These are phyloP conservation scores for Platanus orientalis DNA, from an alignment of 164 flowering plant species.

Conservation along the genomic window DNA sequence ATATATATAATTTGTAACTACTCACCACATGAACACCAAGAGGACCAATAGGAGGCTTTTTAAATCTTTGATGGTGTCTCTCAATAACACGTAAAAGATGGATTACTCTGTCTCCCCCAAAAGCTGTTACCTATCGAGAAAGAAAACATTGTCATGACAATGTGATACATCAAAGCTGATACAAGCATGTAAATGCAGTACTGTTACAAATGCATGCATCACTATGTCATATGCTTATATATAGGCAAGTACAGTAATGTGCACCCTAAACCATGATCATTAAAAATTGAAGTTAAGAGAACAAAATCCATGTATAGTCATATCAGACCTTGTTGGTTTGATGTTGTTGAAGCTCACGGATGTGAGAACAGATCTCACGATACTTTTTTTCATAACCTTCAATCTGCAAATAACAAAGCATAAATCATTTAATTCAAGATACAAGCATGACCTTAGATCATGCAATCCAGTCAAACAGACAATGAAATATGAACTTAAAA, in stretches of 20 bases:
- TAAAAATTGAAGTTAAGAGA: too few species aligned
- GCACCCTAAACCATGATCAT: too few species aligned
- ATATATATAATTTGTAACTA: not conserved
- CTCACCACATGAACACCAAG: conserved; percentile 89
- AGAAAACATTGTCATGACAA: not conserved
- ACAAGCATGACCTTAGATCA: too few species aligned
- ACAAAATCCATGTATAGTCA: too few species aligned
- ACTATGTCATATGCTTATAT: too few species aligned
- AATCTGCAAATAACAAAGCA: too few species aligned
- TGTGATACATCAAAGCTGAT: not conserved
- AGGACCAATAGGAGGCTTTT: conserved; percentile 88
- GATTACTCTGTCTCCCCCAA: conserved; percentile 84
- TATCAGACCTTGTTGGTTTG: conserved; percentile 65
- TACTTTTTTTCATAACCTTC: conserved; percentile 30
- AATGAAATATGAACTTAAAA: too few species aligned
- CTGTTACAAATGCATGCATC: not conserved
- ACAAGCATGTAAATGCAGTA: not conserved
- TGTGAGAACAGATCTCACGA: conserved; percentile 27
- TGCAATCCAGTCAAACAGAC: too few species aligned
- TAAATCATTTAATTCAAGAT: too few species aligned
- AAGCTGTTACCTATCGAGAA: conserved; percentile 73
- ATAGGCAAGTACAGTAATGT: too few species aligned
- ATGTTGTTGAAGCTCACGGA: conserved; percentile 48
- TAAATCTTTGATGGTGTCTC: conserved; percentile 50
- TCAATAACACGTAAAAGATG: conserved; percentile 66